Evolutionary conservation across 345 rosid genomes (phyloP).

Genomic region (Dipteronia dyeriana): DNA sequence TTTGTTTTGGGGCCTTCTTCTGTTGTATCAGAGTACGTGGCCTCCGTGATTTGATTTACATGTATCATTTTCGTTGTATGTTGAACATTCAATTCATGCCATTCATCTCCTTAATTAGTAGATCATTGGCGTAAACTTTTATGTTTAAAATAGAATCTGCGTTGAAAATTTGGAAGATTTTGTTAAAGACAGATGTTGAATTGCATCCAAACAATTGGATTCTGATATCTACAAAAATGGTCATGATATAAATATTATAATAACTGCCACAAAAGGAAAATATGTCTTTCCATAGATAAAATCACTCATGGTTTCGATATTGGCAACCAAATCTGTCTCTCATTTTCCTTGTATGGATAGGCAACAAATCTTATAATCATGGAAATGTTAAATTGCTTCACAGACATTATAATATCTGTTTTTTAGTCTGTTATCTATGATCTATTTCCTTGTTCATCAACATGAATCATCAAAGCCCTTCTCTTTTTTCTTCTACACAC

Average conservation of each 20-base stretch:
- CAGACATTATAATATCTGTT: too few species aligned
- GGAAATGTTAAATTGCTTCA: too few species aligned
- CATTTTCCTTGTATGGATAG: background rate
- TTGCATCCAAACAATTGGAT: too few species aligned
- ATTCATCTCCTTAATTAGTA: constrained; percentile 10
- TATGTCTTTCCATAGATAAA: too few species aligned
- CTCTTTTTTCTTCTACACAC: background rate
- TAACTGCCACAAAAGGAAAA: too few species aligned
- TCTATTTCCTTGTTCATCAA: background rate
- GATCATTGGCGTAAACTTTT: background rate
- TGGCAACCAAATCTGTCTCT: background rate
- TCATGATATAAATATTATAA: too few species aligned
- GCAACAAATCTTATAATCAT: background rate
- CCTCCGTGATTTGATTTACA: constrained; percentile 11
- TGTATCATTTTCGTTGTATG: constrained; percentile 8
- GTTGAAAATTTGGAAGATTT: too few species aligned
- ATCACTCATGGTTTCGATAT: too few species aligned
- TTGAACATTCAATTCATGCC: background rate
- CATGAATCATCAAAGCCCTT: constrained; percentile 6
- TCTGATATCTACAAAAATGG: too few species aligned
- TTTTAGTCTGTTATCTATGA: background rate
- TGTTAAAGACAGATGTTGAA: too few species aligned
- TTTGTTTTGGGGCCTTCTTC: constrained; percentile 14
- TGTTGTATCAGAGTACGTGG: background rate
- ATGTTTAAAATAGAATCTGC: background rate